Evolutionary conservation across 345 rosid species (phyloP), one percentile per base, ranked within the genome.

Genomic region (Rhodamnia argentea): DNA sequence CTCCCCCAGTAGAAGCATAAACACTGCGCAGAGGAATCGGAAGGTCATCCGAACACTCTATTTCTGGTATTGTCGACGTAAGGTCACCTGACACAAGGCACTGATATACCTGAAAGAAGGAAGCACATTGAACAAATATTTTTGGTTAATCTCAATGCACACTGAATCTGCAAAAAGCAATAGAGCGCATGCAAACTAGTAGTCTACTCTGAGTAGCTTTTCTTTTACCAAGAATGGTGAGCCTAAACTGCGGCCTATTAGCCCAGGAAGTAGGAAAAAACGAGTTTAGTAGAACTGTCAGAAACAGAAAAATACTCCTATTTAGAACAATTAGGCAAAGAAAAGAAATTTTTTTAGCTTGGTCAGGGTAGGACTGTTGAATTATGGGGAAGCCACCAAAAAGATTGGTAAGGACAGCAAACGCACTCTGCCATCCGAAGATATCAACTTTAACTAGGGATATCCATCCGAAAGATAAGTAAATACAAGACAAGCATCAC

Each of bases 1-100:
- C 99, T 84, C 96, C 98, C 90, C 94, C 90, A 50, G 94, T 90
- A 53, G 85, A 87, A 86, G 90, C 95, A 89, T 96, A 90, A 83
- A 94, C 92, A 86, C 99, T 96, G 89, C 91, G 87, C 86, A 97
- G 60, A 51, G 95, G 92, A 85, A 96, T 54, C 4, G 95, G 96
- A 87, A 88, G 89, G 86, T 91, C 95, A 55, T 93, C 98, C 87
- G 58, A 50, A 85, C 92, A 89, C 85, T 88, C 47, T 37, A 37
- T 70, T 70, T 70, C 92, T 13, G 84, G 64, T 84, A 88, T 85
- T 7, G 78, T 56, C 14, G 85, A 83, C 24, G 87, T 88, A 40
- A 89, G 32, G 87, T 90, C 90, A 64, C 98, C 94, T 2, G 95
- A 96, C 50, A 93, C 90, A 83, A 97, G 92, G 90, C 91, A 97